phyloP scores from a whole-genome alignment of 345 rosid genomes.

The Populus euphratica region DNA sequence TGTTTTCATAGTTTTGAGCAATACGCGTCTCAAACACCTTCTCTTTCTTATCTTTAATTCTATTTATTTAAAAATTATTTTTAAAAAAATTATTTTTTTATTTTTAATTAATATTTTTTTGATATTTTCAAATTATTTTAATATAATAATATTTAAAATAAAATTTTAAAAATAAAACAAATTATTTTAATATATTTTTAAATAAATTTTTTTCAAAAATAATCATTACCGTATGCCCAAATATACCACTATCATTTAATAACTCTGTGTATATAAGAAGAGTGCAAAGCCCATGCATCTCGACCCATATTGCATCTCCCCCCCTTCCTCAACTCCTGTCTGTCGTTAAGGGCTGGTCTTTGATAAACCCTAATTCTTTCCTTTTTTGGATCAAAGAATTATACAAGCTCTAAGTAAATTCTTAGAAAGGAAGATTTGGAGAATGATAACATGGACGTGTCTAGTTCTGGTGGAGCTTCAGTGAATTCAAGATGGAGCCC shows the following conservation, averaged over 20 bases:
- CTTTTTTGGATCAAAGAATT: neutral
- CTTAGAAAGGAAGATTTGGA: conserved; percentile 17
- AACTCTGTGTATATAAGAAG: neutral
- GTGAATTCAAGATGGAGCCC: conserved; percentile 83
- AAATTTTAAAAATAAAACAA: too few species aligned
- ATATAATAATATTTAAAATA: too few species aligned
- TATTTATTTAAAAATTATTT: too few species aligned
- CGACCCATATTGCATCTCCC: neutral
- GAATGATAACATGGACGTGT: conserved; percentile 12
- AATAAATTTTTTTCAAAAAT: too few species aligned
- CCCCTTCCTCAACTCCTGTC: neutral
- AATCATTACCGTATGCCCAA: too few species aligned
- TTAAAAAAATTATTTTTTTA: too few species aligned
- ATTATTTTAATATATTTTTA: too few species aligned
- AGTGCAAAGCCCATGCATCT: neutral
- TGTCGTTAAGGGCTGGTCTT: neutral
- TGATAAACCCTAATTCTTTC: conserved; percentile 9
- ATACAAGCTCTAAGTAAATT: neutral
- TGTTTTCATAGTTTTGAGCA: conserved; percentile 88
- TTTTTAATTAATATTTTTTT: too few species aligned
- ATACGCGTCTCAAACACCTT: conserved; percentile 76
- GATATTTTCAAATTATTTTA: too few species aligned
- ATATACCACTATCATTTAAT: too few species aligned
- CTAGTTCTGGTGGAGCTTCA: conserved; percentile 15
- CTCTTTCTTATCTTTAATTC: neutral